Evolutionary conservation across 2,329 filamentous ascomycete species (phyloP), one percentile per base, ranked within the genome.

Genomic region (Tolypocladium tundrense): DNA sequence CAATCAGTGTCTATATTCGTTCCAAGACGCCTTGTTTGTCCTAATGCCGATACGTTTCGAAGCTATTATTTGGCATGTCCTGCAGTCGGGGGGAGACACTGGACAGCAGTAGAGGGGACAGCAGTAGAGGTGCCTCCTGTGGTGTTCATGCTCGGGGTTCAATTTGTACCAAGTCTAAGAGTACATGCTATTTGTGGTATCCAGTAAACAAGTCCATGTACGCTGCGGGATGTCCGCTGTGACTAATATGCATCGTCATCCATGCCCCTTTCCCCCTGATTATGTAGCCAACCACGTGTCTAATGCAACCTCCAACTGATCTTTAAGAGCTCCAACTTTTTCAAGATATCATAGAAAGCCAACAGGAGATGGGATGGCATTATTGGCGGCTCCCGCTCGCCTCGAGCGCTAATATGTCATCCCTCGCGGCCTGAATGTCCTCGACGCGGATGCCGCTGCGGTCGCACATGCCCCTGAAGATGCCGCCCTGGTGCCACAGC

Each of bases 391-490:
- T 24, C 57, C 51, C 55, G 16, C 43, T 57, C 37, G 24, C 57
- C 41, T 59, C 61, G 58, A 59, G 43, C 3, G 33, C 62, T 51
- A 64, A 65, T 59, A 75, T 57, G 58, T 69, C 73, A 27, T 71
- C 72, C 61, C 64, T 72, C 8, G 80, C 79, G 0, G 66, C 69
- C 14, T 66, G 64, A n/a, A 85, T 82, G 60, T 85, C 82, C 63
- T 82, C 80, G 0, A 70, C 65, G 13, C 80, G 70, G 57, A 96
- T 95, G 1, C 90, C 90, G 67, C 89, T 92, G 54, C 89, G 79
- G 51, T 96, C 90, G 69, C 92, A 96, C 92, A 96, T 96, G 41
- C 87, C 79, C 63, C 88, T 81, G 72, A 97, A 97, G 57, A 97
- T 91, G 0, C 90, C 88, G 11, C 82, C 85, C 53, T 79, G 74